Conservation (phyloP, 441 rosid genomes). For the Monsonia emarginata region DNA sequence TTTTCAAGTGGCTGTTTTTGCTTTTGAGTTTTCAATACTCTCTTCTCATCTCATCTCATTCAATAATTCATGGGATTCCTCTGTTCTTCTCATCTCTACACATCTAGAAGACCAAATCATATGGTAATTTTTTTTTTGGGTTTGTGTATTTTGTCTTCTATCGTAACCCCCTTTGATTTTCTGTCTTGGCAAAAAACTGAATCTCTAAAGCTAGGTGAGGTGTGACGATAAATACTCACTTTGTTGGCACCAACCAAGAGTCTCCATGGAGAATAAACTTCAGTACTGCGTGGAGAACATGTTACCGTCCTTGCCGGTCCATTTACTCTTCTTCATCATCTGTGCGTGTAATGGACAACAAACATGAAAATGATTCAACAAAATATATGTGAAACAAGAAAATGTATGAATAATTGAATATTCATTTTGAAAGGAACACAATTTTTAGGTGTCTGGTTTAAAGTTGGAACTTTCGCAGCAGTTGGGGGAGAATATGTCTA, state of each 20-base stretch:
- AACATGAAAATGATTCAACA: not conserved
- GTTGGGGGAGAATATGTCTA: too few species aligned
- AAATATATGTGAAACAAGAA: not conserved
- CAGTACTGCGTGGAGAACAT: too few species aligned
- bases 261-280: not conserved
- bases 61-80: constrained; percentile 21
- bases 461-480: not conserved
- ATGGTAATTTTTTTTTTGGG: not conserved
- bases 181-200: not conserved
- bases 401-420: not conserved
- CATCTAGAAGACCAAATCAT: constrained; percentile 2
- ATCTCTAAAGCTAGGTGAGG: not conserved
- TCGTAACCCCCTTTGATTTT: not conserved
- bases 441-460: not conserved
- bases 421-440: not conserved
- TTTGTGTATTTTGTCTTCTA: not conserved
- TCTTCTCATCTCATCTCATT: too few species aligned
- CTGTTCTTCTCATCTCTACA: constrained; percentile 2
- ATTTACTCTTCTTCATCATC: not conserved
- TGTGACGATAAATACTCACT: not conserved
- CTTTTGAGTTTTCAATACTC: constrained; percentile 5
- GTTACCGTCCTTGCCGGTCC: not conserved
- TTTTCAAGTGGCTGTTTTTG: constrained; percentile 5
- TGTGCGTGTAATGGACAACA: not conserved
- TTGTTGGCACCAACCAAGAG: too few species aligned